Evolutionary conservation across 2,329 filamentous ascomycete genomes (phyloP).

Genomic region (Venturia effusa): DNA sequence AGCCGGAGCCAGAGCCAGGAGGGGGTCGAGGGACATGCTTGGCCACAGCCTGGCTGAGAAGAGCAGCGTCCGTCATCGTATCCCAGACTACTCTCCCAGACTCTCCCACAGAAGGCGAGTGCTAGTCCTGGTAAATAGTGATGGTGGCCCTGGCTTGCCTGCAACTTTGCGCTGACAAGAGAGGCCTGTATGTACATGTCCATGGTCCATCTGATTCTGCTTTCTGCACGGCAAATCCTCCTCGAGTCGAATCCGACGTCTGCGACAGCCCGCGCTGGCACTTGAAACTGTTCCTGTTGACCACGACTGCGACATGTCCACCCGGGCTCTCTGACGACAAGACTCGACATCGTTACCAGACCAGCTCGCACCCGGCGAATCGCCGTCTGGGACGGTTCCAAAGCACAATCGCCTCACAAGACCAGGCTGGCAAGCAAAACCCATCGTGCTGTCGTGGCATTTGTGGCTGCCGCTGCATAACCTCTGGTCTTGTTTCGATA

Average conservation of each 20-base stretch:
- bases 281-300: neutral
- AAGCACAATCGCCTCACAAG: neutral
- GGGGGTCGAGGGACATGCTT: neutral
- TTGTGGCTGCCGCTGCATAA: neutral
- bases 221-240: neutral
- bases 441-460: neutral
- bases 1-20: too few relatives aligned
- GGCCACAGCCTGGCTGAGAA: neutral
- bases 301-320: neutral
- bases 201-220: neutral
- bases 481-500: neutral
- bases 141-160: too few relatives aligned
- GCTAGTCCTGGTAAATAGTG: neutral
- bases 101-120: neutral
- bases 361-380: neutral
- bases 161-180: too few relatives aligned
- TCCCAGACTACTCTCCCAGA: too few relatives aligned
- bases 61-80: neutral
- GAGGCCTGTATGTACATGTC: too few relatives aligned
- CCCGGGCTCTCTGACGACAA: neutral
- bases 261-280: neutral
- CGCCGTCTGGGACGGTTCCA: neutral
- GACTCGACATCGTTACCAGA: neutral
- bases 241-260: neutral
- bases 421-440: neutral